Conservation (phyloP, 2,329 filamentous ascomycete genomes). For the Chaetomium sp. region DNA sequence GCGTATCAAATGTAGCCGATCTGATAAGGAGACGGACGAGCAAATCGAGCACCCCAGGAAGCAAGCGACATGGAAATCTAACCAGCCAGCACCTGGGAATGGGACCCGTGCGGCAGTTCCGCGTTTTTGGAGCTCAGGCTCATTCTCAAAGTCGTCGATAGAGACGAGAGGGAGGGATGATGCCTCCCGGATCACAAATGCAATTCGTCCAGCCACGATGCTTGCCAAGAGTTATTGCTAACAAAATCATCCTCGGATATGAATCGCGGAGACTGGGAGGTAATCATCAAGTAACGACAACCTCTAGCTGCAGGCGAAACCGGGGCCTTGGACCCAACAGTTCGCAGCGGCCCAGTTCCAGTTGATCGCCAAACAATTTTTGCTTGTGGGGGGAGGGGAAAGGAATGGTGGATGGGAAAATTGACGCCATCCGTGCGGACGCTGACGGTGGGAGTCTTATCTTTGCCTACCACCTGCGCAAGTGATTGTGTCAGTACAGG, state of each 20-base stretch:
- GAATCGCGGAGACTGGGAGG: conserved; percentile 13
- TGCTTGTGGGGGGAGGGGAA: neutral
- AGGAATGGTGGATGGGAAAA: neutral
- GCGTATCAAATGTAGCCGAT: neutral
- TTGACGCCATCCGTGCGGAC: neutral
- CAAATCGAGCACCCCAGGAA: neutral
- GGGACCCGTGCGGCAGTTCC: conserved; percentile 7
- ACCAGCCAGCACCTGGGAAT: conserved; percentile 7
- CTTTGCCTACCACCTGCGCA: neutral
- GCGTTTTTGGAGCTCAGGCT: neutral
- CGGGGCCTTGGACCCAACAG: conserved; percentile 9
- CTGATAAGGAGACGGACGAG: neutral
- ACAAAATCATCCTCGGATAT: conserved; percentile 11
- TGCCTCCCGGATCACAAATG: neutral
- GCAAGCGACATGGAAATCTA: neutral
- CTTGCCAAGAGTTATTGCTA: conserved; percentile 16
- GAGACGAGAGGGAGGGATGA: neutral
- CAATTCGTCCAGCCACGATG: conserved; percentile 2
- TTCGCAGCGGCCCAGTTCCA: neutral
- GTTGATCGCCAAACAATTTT: conserved; percentile 3
- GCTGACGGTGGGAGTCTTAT: conserved; percentile 4
- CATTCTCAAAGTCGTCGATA: no score
- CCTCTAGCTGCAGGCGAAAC: conserved; percentile 22
- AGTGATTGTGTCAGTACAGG: neutral
- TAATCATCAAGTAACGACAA: conserved; percentile 24